These are phyloP conservation scores for Myriosclerotinia scirpicola DNA, from an alignment of 2,329 filamentous ascomycete genomes.

Conservation along the genomic window DNA sequence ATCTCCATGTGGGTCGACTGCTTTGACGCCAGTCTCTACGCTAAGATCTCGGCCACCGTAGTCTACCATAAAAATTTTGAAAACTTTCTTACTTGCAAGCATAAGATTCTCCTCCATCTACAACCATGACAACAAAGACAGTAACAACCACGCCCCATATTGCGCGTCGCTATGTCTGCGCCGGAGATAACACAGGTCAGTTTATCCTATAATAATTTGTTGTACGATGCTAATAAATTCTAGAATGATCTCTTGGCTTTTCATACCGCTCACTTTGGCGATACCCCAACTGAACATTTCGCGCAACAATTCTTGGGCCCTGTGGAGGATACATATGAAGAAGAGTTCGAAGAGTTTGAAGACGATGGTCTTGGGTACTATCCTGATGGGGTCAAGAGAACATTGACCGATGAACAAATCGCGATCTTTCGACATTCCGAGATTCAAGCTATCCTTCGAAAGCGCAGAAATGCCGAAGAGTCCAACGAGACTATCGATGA, in stretches of 20 bases:
- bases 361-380: conserved; percentile 81
- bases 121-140: conserved; percentile 10
- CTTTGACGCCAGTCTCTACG: not conserved
- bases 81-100: conserved; percentile 6
- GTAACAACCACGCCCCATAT: not conserved
- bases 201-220: not conserved
- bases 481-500: conserved; percentile 25
- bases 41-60: conserved; percentile 15
- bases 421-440: conserved; percentile 89
- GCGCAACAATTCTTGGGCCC: conserved; percentile 47
- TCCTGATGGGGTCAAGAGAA: conserved; percentile 80
- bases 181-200: conserved; percentile 21
- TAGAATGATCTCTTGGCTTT: conserved; percentile 38
- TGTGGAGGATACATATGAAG: conserved; percentile 51
- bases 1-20: not conserved
- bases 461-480: conserved; percentile 42
- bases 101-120: conserved; percentile 1
- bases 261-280: conserved; percentile 37
- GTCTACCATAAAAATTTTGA: conserved; percentile 11
- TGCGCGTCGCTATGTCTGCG: conserved; percentile 20
- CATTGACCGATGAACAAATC: conserved; percentile 88
- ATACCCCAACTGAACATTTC: conserved; percentile 54
- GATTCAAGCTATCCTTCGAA: conserved; percentile 67
- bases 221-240: not conserved
- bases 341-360: conserved; percentile 49